phyloP scores from a whole-genome alignment of 176 grass and related monocot genomes.

The Oryza meridionalis region DNA sequence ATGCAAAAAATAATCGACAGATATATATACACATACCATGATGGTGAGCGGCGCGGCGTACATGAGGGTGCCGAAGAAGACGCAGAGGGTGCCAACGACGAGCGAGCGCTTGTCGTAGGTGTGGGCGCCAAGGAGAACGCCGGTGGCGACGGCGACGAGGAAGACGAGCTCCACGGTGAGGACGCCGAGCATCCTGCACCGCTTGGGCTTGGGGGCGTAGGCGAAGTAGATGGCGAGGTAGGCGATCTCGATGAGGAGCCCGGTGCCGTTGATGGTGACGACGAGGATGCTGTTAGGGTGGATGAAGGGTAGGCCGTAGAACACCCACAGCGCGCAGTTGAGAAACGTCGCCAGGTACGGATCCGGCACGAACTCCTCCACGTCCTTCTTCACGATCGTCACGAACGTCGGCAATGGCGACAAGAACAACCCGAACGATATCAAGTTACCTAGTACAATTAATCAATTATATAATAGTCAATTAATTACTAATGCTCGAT shows the following conservation, averaged over 20 bases:
- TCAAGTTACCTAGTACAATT: constrained; percentile 57
- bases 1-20: too few relatives aligned
- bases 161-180: constrained; percentile 49
- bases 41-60: constrained; percentile 70
- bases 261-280: constrained; percentile 53
- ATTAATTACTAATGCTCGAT: too few relatives aligned
- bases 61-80: constrained; percentile 71
- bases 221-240: constrained; percentile 61
- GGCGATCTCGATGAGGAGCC: constrained; percentile 46
- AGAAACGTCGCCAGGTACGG: constrained; percentile 81
- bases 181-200: constrained; percentile 42
- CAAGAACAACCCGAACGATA: constrained; percentile 77
- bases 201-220: constrained; percentile 29
- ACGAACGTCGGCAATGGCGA: constrained; percentile 66
- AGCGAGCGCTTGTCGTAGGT: constrained; percentile 53
- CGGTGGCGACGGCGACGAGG: constrained; percentile 35
- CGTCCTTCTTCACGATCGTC: constrained; percentile 52
- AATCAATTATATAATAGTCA: too few relatives aligned
- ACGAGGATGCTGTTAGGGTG: constrained; percentile 62
- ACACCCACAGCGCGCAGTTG: constrained; percentile 82
- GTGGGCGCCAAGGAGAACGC: constrained; percentile 50
- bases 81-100: constrained; percentile 60
- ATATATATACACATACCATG: constrained; percentile 48
- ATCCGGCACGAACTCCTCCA: constrained; percentile 59
- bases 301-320: constrained; percentile 62